Base-by-base conservation (phyloP, 257 asterid genomes). In the Solanum chiquidenum region DNA sequence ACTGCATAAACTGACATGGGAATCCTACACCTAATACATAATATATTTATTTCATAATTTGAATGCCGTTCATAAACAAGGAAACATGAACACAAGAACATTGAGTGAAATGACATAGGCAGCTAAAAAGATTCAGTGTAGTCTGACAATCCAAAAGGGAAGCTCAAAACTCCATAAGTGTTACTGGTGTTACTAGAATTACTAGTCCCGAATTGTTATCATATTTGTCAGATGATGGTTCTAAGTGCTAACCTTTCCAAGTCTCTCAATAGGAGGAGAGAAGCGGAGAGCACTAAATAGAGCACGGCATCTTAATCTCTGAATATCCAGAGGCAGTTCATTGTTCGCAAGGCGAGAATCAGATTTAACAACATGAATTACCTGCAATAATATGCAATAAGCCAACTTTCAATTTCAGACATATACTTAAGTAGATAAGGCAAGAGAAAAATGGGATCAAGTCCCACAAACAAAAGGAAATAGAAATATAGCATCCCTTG, bases 321-420 rank as follows among this genome's bases (percentile, higher is more conserved):
- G 99, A 90, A 97, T 92, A 92, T 97, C 98, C 87, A 97, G 93
- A 89, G 99, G 98, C 83, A 95, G 93, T 90, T 94, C 98, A 89
- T 95, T 97, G 95, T 95, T 97, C 87, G 99, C 99, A 90, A 97
- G 98, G 90, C 99, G 92, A 85, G 99, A 94, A 89, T 97, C 99
- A 11, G 99, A 93, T 92, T 95, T 97, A 49, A 96, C 98, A 73
- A 97, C 98, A 89, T 97, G 99, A 88, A 97, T 91, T 68, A 97
- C 95, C 98, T 97, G 93, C 87, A 92, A 55, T 84, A 66, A 87
- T 77, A 90, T 25, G 71, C 60, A 62, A 88, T 77, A 72, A 9
- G 49, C 10, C 37, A 85, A 52, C 60, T 83, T 85, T 38, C 68
- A 74, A 29, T 33, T 40, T 73, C 84, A 49, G 55, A 37, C 42